These are phyloP conservation scores for Trypanosoma congolense DNA, from an alignment of 208 protist species.

Conservation along the genomic window DNA sequence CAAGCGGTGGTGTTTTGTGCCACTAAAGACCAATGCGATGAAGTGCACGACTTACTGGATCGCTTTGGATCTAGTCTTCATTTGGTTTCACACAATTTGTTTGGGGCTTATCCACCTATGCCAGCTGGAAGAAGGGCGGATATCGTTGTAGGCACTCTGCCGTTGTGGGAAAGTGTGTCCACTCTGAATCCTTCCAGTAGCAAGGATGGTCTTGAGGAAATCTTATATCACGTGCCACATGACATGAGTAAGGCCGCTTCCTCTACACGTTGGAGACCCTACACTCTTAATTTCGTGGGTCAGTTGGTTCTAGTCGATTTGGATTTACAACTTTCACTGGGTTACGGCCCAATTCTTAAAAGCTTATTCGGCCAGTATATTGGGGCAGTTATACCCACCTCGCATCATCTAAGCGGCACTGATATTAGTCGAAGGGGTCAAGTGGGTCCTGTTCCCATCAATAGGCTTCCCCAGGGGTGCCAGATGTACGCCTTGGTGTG, in stretches of 20 bases:
- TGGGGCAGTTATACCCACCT: background rate
- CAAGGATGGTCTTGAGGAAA: constrained; percentile 44
- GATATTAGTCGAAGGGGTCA: background rate
- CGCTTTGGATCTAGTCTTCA: constrained; percentile 50
- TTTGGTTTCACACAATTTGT: constrained; percentile 79
- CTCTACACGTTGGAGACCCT: constrained; percentile 60
- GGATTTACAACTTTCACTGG: constrained; percentile 47
- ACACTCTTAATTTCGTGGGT: constrained; percentile 39
- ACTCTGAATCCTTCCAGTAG: constrained; percentile 10
- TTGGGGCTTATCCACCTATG: constrained; percentile 60
- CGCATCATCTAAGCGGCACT: background rate
- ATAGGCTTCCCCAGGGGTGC: constrained; percentile 8
- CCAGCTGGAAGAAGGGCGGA: constrained; percentile 52
- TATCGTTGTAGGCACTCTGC: constrained; percentile 66
- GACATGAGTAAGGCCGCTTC: constrained; percentile 32
- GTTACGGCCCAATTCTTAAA: constrained; percentile 28
- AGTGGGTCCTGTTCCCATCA: background rate
- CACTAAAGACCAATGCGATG: constrained; percentile 70
- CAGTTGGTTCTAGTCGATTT: constrained; percentile 64
- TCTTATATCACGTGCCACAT: constrained; percentile 34
- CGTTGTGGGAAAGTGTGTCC: constrained; percentile 60
- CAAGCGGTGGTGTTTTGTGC: constrained; percentile 67
- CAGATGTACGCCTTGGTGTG: constrained; percentile 18
- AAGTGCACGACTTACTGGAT: constrained; percentile 41
- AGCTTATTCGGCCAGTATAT: constrained; percentile 10